Evolutionary conservation across 352 stramenopile genomes (phyloP).

Genomic region (Phytopythium kandeliae): DNA sequence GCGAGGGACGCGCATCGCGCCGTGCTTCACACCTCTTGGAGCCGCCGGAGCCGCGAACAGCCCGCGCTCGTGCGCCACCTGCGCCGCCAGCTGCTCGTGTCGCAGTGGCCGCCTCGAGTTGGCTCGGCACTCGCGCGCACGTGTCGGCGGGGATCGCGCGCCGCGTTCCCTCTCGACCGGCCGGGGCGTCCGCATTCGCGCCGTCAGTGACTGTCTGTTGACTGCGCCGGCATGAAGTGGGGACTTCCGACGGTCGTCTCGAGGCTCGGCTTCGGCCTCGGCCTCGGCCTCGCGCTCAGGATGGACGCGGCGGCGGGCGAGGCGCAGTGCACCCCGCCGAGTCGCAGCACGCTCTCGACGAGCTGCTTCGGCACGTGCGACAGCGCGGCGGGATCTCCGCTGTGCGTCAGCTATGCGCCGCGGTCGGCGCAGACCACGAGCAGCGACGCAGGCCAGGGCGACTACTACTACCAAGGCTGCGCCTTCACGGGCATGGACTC

Average conservation of each 20-base stretch:
- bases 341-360: conserved; percentile 52
- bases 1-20: too few relatives aligned
- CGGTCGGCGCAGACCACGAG: conserved; percentile 15
- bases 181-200: too few relatives aligned
- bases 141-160: too few relatives aligned
- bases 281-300: neutral
- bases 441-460: conserved; percentile 32
- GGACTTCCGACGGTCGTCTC: neutral
- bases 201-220: too few relatives aligned
- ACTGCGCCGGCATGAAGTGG: neutral
- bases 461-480: conserved; percentile 65
- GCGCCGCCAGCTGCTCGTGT: conserved; percentile 3
- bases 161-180: too few relatives aligned
- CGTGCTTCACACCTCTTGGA: too few relatives aligned
- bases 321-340: conserved; percentile 25
- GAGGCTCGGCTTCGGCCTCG: neutral
- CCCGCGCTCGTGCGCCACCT: neutral
- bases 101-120: too few relatives aligned
- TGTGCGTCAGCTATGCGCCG: conserved; percentile 64
- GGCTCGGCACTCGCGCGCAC: too few relatives aligned
- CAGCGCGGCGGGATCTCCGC: conserved; percentile 15
- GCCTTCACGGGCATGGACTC: conserved; percentile 36
- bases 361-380: conserved; percentile 44
- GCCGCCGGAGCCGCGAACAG: too few relatives aligned
- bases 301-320: neutral